phyloP scores from a whole-genome alignment of 1,284 basidiomycete species.

The Sanghuangporus baumii region DNA sequence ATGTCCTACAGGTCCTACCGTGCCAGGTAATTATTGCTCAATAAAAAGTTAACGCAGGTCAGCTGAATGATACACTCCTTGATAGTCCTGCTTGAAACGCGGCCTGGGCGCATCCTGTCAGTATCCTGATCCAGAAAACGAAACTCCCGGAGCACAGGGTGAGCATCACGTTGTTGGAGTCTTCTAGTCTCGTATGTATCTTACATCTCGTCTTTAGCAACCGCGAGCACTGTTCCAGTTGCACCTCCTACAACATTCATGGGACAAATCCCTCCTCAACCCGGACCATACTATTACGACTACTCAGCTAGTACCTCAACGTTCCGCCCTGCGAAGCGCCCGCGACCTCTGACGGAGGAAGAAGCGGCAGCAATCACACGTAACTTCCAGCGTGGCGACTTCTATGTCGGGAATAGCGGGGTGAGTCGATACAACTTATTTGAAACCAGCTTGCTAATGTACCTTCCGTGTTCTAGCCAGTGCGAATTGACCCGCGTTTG shows the following conservation, averaged over 20 bases:
- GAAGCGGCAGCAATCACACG: conserved; percentile 74
- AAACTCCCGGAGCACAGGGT: conserved; percentile 31
- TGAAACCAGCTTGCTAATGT: not conserved
- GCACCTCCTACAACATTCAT: conserved; percentile 9
- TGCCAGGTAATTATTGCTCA: conserved; percentile 50
- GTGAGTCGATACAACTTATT: conserved; percentile 39
- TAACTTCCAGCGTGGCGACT: conserved; percentile 71
- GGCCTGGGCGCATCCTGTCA: conserved; percentile 60
- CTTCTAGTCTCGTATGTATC: not conserved
- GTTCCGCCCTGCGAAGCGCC: conserved; percentile 69
- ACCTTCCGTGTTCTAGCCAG: conserved; percentile 42
- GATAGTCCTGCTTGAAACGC: conserved; percentile 69
- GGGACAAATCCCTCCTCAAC: conserved; percentile 6
- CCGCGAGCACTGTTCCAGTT: not conserved
- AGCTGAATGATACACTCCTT: conserved; percentile 15
- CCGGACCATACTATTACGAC: conserved; percentile 66
- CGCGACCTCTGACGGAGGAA: conserved; percentile 70
- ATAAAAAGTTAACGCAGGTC: not conserved
- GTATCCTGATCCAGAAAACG: conserved; percentile 71
- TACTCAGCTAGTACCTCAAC: conserved; percentile 72
- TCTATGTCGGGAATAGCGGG: conserved; percentile 57
- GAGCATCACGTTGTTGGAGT: not conserved
- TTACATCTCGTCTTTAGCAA: not conserved
- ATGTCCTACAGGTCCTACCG: conserved; percentile 41
- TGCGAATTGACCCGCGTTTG: conserved; percentile 70